Percentiles rank a stretch among this genome's conserved stretches.
These are phyloP conservation scores for Nemania diffusa DNA, from an alignment of 2,329 filamentous ascomycete genomes.

Conservation along the genomic window DNA sequence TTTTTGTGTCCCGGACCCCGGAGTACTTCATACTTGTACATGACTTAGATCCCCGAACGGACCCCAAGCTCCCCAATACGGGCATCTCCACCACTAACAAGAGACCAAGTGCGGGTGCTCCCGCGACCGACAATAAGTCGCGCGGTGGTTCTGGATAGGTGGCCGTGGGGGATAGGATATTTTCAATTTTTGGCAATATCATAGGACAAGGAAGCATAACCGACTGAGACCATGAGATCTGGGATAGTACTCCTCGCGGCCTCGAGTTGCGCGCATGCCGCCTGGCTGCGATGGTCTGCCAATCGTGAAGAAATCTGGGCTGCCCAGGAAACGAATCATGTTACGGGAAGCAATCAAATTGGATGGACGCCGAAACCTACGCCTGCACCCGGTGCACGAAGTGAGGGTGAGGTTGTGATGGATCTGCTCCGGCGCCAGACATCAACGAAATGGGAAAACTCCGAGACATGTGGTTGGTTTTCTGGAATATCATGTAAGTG, in stretches of 20 bases:
- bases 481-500: slow-evolving; percentile 46
- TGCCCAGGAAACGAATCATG: slow-evolving; percentile 38
- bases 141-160: not conserved
- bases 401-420: slow-evolving; percentile 36
- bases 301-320: slow-evolving; percentile 34
- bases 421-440: slow-evolving; percentile 35
- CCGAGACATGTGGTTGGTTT: slow-evolving; percentile 47
- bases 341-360: slow-evolving; percentile 5
- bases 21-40: slow-evolving; percentile 6
- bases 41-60: not conserved
- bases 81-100: not conserved
- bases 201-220: not conserved
- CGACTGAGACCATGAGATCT: slow-evolving; percentile 35
- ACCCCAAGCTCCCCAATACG: not conserved
- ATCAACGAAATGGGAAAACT: slow-evolving; percentile 43
- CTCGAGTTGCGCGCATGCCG: slow-evolving; percentile 33
- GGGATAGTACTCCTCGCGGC: slow-evolving; percentile 35
- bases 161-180: not conserved
- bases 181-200: not conserved
- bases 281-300: slow-evolving; percentile 43
- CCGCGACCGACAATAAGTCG: slow-evolving; percentile 7
- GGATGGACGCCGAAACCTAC: slow-evolving; percentile 46
- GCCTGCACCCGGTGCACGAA: slow-evolving; percentile 36
- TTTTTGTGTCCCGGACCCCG: not conserved
- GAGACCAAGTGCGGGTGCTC: slow-evolving; percentile 31